Conservation (phyloP, 139 green algal genomes). For the Closterium sp. region DNA sequence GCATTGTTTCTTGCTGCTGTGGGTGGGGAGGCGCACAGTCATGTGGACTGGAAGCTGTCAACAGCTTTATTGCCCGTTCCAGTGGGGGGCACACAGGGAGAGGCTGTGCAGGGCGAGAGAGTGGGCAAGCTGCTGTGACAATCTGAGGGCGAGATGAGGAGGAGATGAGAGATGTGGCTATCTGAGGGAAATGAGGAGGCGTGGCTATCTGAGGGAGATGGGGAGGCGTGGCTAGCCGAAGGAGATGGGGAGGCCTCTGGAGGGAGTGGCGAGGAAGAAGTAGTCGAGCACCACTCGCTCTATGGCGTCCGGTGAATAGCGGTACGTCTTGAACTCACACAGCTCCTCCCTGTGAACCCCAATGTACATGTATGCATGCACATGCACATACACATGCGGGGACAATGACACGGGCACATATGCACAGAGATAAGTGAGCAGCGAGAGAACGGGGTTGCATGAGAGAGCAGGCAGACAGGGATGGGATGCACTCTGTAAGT, state of each 20-base stretch:
- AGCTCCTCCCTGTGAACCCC: conserved; percentile 11
- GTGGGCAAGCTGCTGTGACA: neutral
- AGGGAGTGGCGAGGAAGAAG: conserved; percentile 10
- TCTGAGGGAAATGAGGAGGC: neutral
- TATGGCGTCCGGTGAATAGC: conserved; percentile 15
- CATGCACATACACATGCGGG: neutral
- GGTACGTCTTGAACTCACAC: conserved; percentile 18
- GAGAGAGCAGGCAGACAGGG: neutral
- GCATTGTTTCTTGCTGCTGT: neutral
- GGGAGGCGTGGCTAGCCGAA: neutral
- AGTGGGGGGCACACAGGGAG: neutral
- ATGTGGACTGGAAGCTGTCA: neutral
- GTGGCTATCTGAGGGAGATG: neutral
- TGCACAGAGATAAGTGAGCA: neutral
- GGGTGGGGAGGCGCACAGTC: no score
- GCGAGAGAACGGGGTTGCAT: neutral
- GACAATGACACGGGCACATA: neutral
- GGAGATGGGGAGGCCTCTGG: neutral
- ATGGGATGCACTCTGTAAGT: neutral
- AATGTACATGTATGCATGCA: neutral
- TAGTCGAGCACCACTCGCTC: conserved; percentile 27
- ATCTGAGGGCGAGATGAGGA: neutral
- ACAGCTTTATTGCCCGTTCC: neutral
- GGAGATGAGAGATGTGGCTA: neutral
- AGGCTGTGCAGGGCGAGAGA: neutral